Conservation (phyloP, 441 rosid genomes). For the Syzygium malaccense region DNA sequence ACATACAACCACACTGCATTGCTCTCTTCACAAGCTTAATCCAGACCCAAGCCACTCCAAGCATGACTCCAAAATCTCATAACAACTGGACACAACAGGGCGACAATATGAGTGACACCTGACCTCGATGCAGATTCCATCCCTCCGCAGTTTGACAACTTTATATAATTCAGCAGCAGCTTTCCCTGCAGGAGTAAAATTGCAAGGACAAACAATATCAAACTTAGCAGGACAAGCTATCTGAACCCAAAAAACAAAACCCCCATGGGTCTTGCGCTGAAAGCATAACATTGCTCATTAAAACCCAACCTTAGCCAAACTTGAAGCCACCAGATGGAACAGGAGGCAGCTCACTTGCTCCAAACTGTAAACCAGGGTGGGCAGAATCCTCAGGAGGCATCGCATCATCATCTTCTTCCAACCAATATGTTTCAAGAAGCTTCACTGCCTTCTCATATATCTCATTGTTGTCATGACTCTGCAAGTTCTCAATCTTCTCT, state of each 20-base stretch:
- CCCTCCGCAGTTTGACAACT: neutral
- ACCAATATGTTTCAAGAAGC: constrained; percentile 80
- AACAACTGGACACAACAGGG: neutral
- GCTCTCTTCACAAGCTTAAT: neutral
- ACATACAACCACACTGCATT: neutral
- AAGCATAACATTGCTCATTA: constrained; percentile 19
- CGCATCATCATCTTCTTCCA: constrained; percentile 71
- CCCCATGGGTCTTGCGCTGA: neutral
- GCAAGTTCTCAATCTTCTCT: constrained; percentile 72
- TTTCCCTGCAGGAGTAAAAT: neutral
- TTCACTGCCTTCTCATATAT: constrained; percentile 79
- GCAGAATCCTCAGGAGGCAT: constrained; percentile 55
- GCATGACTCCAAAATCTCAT: neutral
- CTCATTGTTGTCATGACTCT: constrained; percentile 65
- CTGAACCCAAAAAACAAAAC: constrained; percentile 28
- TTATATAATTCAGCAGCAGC: neutral
- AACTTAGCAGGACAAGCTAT: neutral
- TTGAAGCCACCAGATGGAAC: constrained; percentile 84
- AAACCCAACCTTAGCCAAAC: constrained; percentile 38
- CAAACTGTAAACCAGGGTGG: constrained; percentile 55
- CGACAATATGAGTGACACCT: neutral
- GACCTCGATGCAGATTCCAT: neutral
- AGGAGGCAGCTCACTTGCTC: constrained; percentile 42
- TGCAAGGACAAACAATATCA: neutral
- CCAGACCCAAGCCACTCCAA: neutral